Evolutionary conservation across 2,329 filamentous ascomycete genomes (phyloP).

Genomic region (Fusarium sp.): DNA sequence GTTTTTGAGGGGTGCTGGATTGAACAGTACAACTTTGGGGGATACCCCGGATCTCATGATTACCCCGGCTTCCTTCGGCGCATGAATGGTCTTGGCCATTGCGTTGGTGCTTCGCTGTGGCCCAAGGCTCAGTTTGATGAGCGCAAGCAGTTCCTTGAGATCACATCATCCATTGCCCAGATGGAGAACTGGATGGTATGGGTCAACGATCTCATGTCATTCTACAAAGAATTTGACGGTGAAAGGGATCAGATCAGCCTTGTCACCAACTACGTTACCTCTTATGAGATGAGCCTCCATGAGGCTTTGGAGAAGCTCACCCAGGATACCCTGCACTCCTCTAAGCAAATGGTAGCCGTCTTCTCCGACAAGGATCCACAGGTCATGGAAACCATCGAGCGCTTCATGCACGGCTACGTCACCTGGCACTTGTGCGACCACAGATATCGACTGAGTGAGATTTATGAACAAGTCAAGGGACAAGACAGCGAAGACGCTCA

Average conservation of each 20-base stretch:
- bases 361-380: background rate
- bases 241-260: conserved; percentile 1
- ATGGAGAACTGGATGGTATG: conserved; percentile 8
- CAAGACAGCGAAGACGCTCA: background rate
- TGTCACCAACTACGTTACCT: background rate
- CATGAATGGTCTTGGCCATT: background rate
- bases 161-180: background rate
- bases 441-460: background rate
- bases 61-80: background rate
- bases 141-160: background rate
- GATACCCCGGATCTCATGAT: background rate
- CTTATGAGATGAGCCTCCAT: background rate
- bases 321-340: background rate
- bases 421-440: background rate
- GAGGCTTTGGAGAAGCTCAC: background rate
- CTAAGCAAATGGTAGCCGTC: background rate
- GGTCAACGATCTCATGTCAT: conserved; percentile 2
- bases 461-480: background rate
- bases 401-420: conserved; percentile 1
- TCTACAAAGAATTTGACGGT: conserved; percentile 3
- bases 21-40: background rate
- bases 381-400: conserved; percentile 1
- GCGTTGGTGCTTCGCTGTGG: background rate
- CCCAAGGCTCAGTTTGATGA: background rate
- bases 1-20: conserved; percentile 1